These are phyloP conservation scores for Metschnikowia similis DNA, from an alignment of 805 yeast genomes.

Conservation along the genomic window DNA sequence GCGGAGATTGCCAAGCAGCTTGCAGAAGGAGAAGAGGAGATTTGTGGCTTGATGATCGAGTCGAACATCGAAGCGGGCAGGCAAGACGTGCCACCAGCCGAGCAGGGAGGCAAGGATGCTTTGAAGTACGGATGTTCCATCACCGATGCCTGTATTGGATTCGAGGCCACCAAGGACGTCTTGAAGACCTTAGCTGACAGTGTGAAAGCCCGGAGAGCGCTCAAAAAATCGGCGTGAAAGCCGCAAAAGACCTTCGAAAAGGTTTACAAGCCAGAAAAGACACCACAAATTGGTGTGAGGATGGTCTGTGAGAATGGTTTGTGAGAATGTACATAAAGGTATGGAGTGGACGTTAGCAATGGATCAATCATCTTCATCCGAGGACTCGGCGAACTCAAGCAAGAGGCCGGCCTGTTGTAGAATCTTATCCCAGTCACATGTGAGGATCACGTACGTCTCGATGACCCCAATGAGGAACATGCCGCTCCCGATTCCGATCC, in stretches of 20 bases:
- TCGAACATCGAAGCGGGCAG: conserved; percentile 87
- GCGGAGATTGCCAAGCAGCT: conserved; percentile 77
- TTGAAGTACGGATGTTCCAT: conserved; percentile 92
- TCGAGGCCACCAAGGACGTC: conserved; percentile 84
- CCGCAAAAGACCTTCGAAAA: not conserved
- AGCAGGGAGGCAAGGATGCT: conserved; percentile 46
- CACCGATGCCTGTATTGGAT: conserved; percentile 94
- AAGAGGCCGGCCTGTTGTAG: conserved; percentile 28
- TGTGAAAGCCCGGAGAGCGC: conserved; percentile 71
- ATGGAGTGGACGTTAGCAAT: not conserved
- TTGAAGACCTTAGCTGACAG: conserved; percentile 76
- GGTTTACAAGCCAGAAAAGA: not conserved
- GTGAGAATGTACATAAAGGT: not conserved
- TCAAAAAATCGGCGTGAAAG: conserved; percentile 3
- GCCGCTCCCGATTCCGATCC: conserved; percentile 73
- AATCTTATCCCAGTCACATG: conserved; percentile 52
- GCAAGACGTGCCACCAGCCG: conserved; percentile 66
- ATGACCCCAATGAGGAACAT: conserved; percentile 48
- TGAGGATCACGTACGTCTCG: conserved; percentile 45
- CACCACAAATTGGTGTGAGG: too few species aligned
- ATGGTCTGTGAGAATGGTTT: not conserved
- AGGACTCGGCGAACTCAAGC: conserved; percentile 14
- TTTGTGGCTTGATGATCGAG: conserved; percentile 96
- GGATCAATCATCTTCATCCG: conserved; percentile 7
- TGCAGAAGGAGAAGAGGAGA: conserved; percentile 68